Conservation (phyloP, 73 alveolate species). For the Paramecium sonneborni region DNA sequence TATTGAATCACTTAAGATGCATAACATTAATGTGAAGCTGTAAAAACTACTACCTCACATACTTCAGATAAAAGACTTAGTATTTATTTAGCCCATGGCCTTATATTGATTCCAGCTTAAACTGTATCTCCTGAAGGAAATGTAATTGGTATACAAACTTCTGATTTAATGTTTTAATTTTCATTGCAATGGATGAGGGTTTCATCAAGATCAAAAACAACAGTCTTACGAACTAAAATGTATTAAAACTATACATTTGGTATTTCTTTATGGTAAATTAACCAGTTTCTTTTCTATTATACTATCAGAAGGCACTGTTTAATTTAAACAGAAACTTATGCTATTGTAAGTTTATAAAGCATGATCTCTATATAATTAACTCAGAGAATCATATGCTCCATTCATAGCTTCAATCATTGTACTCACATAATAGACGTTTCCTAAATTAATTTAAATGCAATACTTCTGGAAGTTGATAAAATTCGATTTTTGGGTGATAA, state of each 20-base stretch:
- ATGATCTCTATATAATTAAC: conserved; percentile 21
- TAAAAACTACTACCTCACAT: conserved; percentile 73
- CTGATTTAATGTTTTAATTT: conserved; percentile 24
- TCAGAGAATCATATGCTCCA: not conserved
- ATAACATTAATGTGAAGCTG: conserved; percentile 73
- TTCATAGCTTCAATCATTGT: not conserved
- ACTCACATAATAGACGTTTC: not conserved
- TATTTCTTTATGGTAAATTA: not conserved
- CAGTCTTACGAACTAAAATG: conserved; percentile 5
- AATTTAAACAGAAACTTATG: conserved; percentile 11
- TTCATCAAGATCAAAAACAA: conserved; percentile 62
- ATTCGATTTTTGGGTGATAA: not conserved
- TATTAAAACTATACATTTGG: not conserved
- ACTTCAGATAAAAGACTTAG: conserved; percentile 42
- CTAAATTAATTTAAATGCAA: not conserved
- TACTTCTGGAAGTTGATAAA: not conserved
- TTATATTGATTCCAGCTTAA: conserved; percentile 61
- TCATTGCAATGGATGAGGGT: conserved; percentile 62
- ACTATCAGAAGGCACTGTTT: not conserved
- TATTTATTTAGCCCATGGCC: conserved; percentile 52
- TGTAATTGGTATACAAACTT: conserved; percentile 14
- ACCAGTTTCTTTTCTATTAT: not conserved
- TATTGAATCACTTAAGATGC: conserved; percentile 71
- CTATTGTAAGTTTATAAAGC: conserved; percentile 12
- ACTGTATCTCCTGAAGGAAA: conserved; percentile 26